A percentile compares a stretch with the other conserved stretches of the same genome.
phyloP scores from a whole-genome alignment of 1,284 basidiomycete species.

The Pseudozyma pruni region DNA sequence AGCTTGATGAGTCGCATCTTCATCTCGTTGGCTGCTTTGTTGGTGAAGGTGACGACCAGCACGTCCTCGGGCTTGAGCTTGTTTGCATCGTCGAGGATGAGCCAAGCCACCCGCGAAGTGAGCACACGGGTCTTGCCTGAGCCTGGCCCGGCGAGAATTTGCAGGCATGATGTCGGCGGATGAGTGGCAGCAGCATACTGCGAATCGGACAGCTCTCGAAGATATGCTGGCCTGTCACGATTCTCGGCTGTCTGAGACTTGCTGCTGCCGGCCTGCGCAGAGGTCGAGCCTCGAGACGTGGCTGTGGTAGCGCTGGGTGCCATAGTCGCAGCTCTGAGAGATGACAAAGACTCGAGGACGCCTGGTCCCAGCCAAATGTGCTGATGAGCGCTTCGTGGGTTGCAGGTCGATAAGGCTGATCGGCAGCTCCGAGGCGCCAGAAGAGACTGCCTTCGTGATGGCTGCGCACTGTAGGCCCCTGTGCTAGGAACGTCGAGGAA shows the following conservation, averaged over 20 bases:
- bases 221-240: constrained; percentile 31
- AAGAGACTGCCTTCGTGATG: no score
- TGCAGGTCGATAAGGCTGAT: constrained; percentile 4
- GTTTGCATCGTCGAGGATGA: constrained; percentile 51
- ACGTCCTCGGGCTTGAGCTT: constrained; percentile 55
- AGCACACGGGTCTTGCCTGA: constrained; percentile 67
- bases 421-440: not conserved
- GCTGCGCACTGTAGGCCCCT: no score
- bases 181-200: constrained; percentile 61
- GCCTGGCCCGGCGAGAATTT: constrained; percentile 65
- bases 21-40: constrained; percentile 93
- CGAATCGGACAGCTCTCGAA: constrained; percentile 47
- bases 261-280: constrained; percentile 4
- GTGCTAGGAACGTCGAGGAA: no score
- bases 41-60: constrained; percentile 70
- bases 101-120: constrained; percentile 62
- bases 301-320: constrained; percentile 9
- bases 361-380: not conserved
- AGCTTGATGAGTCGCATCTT: constrained; percentile 77
- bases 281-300: not conserved
- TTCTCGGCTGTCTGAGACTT: constrained; percentile 3
- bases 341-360: not conserved
- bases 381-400: no score
- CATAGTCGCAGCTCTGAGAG: constrained; percentile 3
- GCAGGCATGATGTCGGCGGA: constrained; percentile 53